Evolutionary conservation across 495 filamentous ascomycete genomes (phyloP).

Genomic region (Glonium stellatum): DNA sequence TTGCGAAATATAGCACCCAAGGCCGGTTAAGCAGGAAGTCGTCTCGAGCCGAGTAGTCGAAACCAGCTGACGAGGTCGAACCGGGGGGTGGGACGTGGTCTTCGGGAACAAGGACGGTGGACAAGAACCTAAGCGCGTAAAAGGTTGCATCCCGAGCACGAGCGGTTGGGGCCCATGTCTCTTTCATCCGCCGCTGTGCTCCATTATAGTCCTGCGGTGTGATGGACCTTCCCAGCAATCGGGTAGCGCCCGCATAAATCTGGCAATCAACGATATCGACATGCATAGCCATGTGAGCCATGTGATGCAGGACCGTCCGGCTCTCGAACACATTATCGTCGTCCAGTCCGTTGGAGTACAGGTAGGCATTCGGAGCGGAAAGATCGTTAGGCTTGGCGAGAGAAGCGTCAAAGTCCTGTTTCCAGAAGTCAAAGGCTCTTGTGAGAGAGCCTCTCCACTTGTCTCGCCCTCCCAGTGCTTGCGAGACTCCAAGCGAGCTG

Average conservation of each 20-base stretch:
- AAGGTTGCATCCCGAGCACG: conserved; percentile 89
- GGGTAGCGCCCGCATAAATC: conserved; percentile 81
- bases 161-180: conserved; percentile 84
- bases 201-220: conserved; percentile 71
- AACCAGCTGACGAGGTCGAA: conserved; percentile 7
- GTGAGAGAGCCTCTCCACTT: conserved; percentile 89
- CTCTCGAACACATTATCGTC: conserved; percentile 79
- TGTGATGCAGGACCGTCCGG: conserved; percentile 79
- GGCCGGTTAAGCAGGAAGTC: conserved; percentile 87
- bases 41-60: conserved; percentile 71
- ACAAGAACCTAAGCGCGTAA: conserved; percentile 84
- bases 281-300: conserved; percentile 97
- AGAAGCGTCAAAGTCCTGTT: conserved; percentile 82
- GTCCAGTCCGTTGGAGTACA: conserved; percentile 41
- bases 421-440: conserved; percentile 91
- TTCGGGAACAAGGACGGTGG: conserved; percentile 62
- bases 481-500: conserved; percentile 69
- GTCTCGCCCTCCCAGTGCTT: conserved; percentile 80
- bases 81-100: conserved; percentile 14
- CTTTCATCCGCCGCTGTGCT: conserved; percentile 78
- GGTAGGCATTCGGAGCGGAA: conserved; percentile 29
- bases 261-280: conserved; percentile 97
- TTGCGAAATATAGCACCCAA: conserved; percentile 95
- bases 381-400: conserved; percentile 47
- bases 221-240: conserved; percentile 80